phyloP scores from a whole-genome alignment of 192 early-diverging fungal genomes.

The Coemansia sp. region DNA sequence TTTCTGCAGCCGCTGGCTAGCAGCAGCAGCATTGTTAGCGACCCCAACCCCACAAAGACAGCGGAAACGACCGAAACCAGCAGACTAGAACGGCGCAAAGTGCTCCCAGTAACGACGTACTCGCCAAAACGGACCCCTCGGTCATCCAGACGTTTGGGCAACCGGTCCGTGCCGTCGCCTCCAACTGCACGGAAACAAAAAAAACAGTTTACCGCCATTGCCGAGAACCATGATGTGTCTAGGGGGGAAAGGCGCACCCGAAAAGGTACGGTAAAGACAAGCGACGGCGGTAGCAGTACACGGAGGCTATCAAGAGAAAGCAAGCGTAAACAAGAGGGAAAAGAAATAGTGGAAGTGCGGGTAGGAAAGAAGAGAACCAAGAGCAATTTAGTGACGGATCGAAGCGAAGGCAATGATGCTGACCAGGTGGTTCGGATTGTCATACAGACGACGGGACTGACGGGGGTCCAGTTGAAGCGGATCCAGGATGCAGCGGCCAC shows the following conservation, averaged over 20 bases:
- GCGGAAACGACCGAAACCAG: background rate
- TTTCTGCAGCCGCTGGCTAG: constrained; percentile 14
- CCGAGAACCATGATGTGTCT: background rate
- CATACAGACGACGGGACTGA: constrained; percentile 25
- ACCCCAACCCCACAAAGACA: background rate
- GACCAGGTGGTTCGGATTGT: background rate
- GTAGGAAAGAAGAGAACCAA: background rate
- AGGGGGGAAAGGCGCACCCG: background rate
- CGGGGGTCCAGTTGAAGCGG: constrained; percentile 19
- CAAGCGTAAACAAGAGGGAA: background rate
- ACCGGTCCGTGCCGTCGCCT: background rate
- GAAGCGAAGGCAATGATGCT: background rate
- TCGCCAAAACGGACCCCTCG: constrained; percentile 3
- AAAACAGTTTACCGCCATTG: constrained; percentile 2
- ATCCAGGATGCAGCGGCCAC: constrained; percentile 15
- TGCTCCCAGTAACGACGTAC: background rate
- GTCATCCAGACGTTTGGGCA: background rate
- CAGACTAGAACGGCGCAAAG: background rate
- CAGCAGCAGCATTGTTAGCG: background rate
- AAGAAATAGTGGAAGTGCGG: background rate
- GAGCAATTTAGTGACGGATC: no score
- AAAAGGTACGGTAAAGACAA: background rate
- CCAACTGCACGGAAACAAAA: background rate
- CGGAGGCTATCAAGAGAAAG: background rate
- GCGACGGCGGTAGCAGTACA: background rate